These are phyloP conservation scores for Sugiyamaella japonica DNA, from an alignment of 1,139 yeast species.

Conservation along the genomic window DNA sequence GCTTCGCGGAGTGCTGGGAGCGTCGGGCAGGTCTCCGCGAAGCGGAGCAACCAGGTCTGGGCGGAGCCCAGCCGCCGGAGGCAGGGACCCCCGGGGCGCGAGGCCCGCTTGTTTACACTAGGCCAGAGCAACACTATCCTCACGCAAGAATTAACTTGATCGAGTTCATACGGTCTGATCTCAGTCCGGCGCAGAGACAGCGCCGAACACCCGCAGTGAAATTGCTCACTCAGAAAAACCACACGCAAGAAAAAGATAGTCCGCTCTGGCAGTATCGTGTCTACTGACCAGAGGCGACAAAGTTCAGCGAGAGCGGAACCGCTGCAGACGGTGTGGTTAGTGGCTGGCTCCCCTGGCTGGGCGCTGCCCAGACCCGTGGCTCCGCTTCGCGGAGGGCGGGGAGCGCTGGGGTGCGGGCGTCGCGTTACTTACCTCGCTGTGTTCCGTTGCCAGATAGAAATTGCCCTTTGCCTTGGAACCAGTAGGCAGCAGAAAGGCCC, in stretches of 20 bases:
- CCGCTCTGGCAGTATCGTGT: slow-evolving; percentile 11
- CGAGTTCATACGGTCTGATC: slow-evolving; percentile 81
- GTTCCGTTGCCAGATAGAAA: slow-evolving; percentile 79
- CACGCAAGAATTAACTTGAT: slow-evolving; percentile 89
- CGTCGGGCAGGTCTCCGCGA: not conserved
- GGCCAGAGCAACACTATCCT: slow-evolving; percentile 47
- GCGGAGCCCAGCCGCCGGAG: not conserved
- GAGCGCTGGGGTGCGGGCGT: not conserved
- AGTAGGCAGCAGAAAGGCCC: slow-evolving; percentile 40
- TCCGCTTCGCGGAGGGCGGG: not conserved
- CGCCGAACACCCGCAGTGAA: slow-evolving; percentile 52
- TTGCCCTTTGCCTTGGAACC: slow-evolving; percentile 42
- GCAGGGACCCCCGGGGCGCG: not conserved
- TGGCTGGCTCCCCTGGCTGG: not conserved
- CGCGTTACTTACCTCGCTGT: slow-evolving; percentile 51
- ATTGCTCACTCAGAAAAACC: slow-evolving; percentile 13
- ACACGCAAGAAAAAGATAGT: slow-evolving; percentile 16
- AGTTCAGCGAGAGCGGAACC: slow-evolving; percentile 78
- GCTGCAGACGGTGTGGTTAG: slow-evolving; percentile 26
- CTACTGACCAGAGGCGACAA: slow-evolving; percentile 83
- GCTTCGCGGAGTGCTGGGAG: not conserved
- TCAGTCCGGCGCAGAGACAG: slow-evolving; percentile 51
- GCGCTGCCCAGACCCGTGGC: not conserved
- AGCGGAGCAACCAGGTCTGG: not conserved
- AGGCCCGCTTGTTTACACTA: not conserved